Percentiles rank a stretch among this genome's conserved stretches.
Evolutionary conservation across 257 asterid genomes (phyloP).

Genomic region (Solanum tacnaense): DNA sequence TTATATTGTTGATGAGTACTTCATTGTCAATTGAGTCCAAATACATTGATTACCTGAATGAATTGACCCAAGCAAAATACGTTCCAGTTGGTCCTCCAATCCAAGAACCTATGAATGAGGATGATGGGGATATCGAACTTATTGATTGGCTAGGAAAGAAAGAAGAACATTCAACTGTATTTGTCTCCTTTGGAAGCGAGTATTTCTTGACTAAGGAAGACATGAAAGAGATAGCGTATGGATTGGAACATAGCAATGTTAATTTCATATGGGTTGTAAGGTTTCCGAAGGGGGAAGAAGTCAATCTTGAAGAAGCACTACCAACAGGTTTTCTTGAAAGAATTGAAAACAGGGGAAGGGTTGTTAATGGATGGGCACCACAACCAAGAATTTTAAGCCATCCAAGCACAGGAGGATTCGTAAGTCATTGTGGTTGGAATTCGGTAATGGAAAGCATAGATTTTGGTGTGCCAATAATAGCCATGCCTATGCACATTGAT

Average conservation of each 20-base stretch:
- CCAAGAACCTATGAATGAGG: slow-evolving; percentile 2
- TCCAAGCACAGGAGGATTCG: neutral
- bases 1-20: neutral
- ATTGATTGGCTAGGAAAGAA: neutral
- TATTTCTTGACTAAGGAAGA: neutral
- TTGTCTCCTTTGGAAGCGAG: neutral
- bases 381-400: neutral
- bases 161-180: neutral
- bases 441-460: neutral
- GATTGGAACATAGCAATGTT: neutral
- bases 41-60: neutral
- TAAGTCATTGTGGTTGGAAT: neutral
- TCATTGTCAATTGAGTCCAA: neutral
- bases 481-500: neutral
- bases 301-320: neutral
- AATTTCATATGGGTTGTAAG: neutral
- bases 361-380: neutral
- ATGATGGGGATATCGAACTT: neutral
- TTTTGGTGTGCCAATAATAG: neutral
- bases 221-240: neutral
- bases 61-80: neutral
- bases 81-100: neutral
- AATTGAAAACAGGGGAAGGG: neutral
- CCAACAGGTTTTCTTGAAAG: neutral
- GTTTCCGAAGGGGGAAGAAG: neutral